phyloP scores from a whole-genome alignment of 1,139 yeast genomes.

The Hansenula lynferdii region DNA sequence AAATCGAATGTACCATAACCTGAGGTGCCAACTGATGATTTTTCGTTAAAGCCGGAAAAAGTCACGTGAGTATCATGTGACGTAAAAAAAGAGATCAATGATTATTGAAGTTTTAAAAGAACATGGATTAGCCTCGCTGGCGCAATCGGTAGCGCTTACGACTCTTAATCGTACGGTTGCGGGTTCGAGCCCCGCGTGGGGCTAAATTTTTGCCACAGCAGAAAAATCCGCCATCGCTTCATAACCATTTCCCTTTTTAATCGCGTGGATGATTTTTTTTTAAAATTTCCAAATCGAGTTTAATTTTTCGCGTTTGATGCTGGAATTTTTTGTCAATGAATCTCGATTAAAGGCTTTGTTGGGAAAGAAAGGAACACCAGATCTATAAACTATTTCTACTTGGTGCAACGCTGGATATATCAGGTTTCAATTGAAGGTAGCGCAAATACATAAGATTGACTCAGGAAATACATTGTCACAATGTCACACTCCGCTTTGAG shows the following conservation, averaged over 20 bases:
- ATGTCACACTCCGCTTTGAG: conserved; percentile 39
- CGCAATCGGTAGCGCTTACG: conserved; percentile 44
- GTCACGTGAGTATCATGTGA: no score
- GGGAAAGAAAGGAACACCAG: no score
- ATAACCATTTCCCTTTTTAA: no score
- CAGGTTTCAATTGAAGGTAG: no score
- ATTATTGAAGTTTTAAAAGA: not conserved
- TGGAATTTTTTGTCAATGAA: not conserved
- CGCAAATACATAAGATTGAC: no score
- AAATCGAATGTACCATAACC: not conserved
- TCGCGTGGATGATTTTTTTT: no score
- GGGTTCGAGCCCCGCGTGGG: conserved; percentile 44
- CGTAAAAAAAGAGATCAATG: not conserved
- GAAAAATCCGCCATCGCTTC: no score
- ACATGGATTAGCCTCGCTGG: conserved; percentile 32
- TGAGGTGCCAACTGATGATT: not conserved
- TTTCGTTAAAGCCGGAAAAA: no score
- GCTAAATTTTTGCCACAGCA: no score
- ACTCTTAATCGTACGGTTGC: conserved; percentile 41
- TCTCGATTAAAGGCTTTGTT: no score
- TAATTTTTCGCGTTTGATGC: conserved; percentile 1
- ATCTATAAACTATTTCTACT: no score
- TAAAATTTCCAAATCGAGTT: not conserved
- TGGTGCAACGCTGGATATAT: no score
- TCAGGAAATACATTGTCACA: not conserved